Evolutionary conservation across 257 asterid species (phyloP), one percentile per base, ranked within the genome.

Genomic region (Fraxinus anomala): DNA sequence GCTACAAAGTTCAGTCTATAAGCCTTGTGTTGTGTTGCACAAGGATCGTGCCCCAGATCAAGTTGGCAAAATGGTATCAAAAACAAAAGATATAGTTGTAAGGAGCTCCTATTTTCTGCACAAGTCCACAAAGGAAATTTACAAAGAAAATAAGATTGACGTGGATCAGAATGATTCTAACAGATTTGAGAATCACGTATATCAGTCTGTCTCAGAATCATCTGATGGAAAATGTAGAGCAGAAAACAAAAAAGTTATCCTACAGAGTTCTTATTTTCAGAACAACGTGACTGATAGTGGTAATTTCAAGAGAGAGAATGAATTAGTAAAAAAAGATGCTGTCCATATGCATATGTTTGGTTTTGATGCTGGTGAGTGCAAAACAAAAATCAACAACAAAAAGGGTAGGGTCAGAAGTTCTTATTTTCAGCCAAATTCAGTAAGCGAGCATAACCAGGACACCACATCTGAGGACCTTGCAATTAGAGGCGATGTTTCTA

Each of bases 101-200:
- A 86, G 90, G 72, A 94, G 94, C 80, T 79, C 87, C 26, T 90
- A 91, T 89, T 92, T 91, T 82, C 82, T 80, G 83, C 82, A 83
- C 30, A 91, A 85, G 67, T 21, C 88, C 23, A 70, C 28, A 23
- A 76, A 75, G 37, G 87, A 72, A 75, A 78, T 75, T 56, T 80
- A 73, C 54, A 82, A 77, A 80, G 87, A 85, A 79, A 82, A 76
- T 36, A 82, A 74, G 63, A 42, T 5, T 63, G 75, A 83, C 47
- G 76, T 40, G 23, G 71, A 77, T 68, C 70, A 73, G 65, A 71
- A 70, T 67, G 72, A 69, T 56, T 83, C 80, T 66, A 16, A 34
- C 16, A 75, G 80, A 65, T 42, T 72, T 63, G 80, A 83, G 36
- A 76, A 73, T 66, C 47, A 69, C 30, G 75, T 33, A 56, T 37